Percentiles rank a stretch among this genome's conserved stretches.
Conservation (phyloP, 306 rosid genomes). For the Calophaca sinica region DNA sequence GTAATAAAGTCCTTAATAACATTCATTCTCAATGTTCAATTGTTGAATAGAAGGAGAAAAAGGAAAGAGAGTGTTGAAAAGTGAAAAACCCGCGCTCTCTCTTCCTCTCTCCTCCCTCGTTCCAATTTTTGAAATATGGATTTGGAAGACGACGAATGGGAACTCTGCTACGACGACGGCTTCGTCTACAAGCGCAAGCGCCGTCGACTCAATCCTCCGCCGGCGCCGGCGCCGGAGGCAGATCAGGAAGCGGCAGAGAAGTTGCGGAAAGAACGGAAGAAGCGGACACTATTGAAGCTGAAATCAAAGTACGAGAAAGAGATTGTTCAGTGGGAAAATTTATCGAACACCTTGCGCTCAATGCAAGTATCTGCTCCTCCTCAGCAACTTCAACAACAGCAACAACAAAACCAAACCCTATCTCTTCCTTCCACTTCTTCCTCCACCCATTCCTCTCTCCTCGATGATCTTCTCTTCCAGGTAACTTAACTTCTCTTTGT, state of each 20-base stretch:
- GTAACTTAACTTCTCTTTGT: constrained; percentile 43
- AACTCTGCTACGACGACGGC: constrained; percentile 76
- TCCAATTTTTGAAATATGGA: constrained; percentile 37
- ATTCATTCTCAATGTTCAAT: too few species aligned
- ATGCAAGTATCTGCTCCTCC: constrained; percentile 53
- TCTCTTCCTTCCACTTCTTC: constrained; percentile 47
- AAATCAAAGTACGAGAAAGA: constrained; percentile 60
- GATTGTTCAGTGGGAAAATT: constrained; percentile 68
- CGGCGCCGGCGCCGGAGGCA: background rate
- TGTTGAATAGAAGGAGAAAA: background rate
- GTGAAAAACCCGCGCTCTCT: constrained; percentile 23
- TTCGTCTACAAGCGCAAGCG: constrained; percentile 78
- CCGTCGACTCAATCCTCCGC: constrained; percentile 49
- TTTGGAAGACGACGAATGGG: constrained; percentile 64
- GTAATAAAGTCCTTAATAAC: too few species aligned
- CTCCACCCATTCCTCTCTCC: constrained; percentile 41
- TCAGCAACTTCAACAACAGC: constrained; percentile 39
- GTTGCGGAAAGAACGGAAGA: constrained; percentile 64
- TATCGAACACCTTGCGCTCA: constrained; percentile 60
- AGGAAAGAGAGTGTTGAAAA: constrained; percentile 16
- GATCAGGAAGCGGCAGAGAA: constrained; percentile 41
- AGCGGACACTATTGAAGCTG: constrained; percentile 61
- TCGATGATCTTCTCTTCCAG: constrained; percentile 67
- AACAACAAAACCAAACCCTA: constrained; percentile 14
- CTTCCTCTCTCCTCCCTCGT: background rate